Conservation (phyloP, 768 basidiomycete species). For the Psilocybe azurescens region DNA sequence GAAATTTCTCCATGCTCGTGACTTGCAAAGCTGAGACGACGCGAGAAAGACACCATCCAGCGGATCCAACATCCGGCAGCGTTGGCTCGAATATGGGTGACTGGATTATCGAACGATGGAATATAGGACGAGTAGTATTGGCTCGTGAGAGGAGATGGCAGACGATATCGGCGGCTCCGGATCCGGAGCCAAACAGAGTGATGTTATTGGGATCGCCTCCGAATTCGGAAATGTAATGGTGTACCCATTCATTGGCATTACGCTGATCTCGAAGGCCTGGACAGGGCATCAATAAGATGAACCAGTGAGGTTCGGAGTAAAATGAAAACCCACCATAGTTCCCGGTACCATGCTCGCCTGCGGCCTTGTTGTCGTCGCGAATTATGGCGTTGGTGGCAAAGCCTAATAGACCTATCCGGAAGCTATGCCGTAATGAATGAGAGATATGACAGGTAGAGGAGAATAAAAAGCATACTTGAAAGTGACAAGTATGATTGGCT, state of each 20-base stretch:
- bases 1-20: slow-evolving; percentile 64
- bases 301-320: background rate
- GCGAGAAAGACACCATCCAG: slow-evolving; percentile 72
- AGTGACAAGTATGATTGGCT: slow-evolving; percentile 73
- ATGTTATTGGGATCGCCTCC: slow-evolving; percentile 71
- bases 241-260: slow-evolving; percentile 67
- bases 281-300: slow-evolving; percentile 12
- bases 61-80: slow-evolving; percentile 61
- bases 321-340: slow-evolving; percentile 64
- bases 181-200: slow-evolving; percentile 55
- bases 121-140: slow-evolving; percentile 65
- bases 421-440: slow-evolving; percentile 45
- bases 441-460: background rate
- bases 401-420: slow-evolving; percentile 78
- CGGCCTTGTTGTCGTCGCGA: slow-evolving; percentile 66
- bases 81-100: slow-evolving; percentile 68
- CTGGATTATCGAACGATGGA: slow-evolving; percentile 79
- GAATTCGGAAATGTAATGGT: slow-evolving; percentile 62
- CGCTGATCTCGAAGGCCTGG: slow-evolving; percentile 70
- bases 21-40: slow-evolving; percentile 61
- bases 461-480: slow-evolving; percentile 63
- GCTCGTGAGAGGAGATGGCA: slow-evolving; percentile 66
- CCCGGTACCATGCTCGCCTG: slow-evolving; percentile 74
- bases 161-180: slow-evolving; percentile 63
- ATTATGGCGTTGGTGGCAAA: slow-evolving; percentile 73